Evolutionary conservation across 2,329 filamentous ascomycete genomes (phyloP), one percentile per base, ranked within the genome.

Genomic region (Leptographium radiaticola): DNA sequence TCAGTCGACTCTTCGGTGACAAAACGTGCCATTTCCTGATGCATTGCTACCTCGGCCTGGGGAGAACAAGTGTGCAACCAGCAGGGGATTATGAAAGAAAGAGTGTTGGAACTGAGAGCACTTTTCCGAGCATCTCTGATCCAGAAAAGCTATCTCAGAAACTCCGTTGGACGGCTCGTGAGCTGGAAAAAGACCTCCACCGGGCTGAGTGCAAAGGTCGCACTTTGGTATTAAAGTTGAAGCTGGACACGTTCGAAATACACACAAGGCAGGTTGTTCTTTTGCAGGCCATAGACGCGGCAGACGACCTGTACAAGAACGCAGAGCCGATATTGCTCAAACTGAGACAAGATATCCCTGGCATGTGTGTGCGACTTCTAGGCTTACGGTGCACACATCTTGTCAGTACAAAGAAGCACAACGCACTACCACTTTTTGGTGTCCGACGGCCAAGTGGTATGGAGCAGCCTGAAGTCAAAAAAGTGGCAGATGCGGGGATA

Each of bases 201-300:
- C 79, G 81, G 31, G 88, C 87, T 1, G 80, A 87, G 59, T 88
- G 87, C 68, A 95, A 91, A 67, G 91, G 91, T 0, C 80, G 89
- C n/a, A 97, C 91, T 0, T 71, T 98, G 1, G 88, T 89, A 25
- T 71, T 98, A 39, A 98, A 98, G 67, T 77, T 96, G 59, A 98
- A 98, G 66, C 71, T 97, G 9, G 88, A 96, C 65, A 95, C 89
- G 0, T 98, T 91, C 62, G 90, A 97, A 66, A 87, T 96, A 20
- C 77, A 88, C 51, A 95, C 90, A 0, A 77, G 93, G 36, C 93
- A 98, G 65, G 78, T 80, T 7, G 80, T 86, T 4, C 77, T 84
- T 2, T 84, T 87, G 0, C 86, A 83, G 59, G 82, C 89, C 0
- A 75, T 96, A 1, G 77, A 70, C 49, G 71, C 77, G 7, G 85